Evolutionary conservation across 495 filamentous ascomycete species (phyloP).

Genomic region (Xylaria bambusicola): DNA sequence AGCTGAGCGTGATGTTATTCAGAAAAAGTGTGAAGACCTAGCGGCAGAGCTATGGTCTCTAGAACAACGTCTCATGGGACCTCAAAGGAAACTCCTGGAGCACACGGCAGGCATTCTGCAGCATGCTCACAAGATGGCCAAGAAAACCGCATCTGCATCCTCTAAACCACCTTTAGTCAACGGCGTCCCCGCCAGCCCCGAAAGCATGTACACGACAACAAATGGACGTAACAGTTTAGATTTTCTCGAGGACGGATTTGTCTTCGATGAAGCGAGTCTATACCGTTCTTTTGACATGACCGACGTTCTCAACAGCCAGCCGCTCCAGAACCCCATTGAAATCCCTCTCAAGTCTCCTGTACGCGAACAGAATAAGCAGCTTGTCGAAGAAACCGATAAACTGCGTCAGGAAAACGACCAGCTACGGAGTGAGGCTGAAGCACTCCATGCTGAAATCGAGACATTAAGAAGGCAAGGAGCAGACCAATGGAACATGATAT

Average conservation of each 20-base stretch:
- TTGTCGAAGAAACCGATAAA: slow-evolving; percentile 44
- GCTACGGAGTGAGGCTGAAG: slow-evolving; percentile 40
- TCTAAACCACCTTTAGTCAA: slow-evolving; percentile 49
- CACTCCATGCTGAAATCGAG: slow-evolving; percentile 33
- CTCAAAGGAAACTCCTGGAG: slow-evolving; percentile 73
- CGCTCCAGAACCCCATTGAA: slow-evolving; percentile 41
- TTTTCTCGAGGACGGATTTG: slow-evolving; percentile 48
- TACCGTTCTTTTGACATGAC: slow-evolving; percentile 72
- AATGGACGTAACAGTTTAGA: slow-evolving; percentile 55
- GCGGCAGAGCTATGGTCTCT: slow-evolving; percentile 75
- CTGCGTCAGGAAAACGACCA: slow-evolving; percentile 43
- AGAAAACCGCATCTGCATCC: slow-evolving; percentile 27
- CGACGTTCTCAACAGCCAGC: slow-evolving; percentile 46
- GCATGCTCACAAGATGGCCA: slow-evolving; percentile 70
- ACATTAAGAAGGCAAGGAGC: slow-evolving; percentile 31
- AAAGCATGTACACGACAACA: slow-evolving; percentile 64
- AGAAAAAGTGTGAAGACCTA: slow-evolving; percentile 82
- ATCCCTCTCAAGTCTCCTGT: slow-evolving; percentile 49
- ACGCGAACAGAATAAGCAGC: slow-evolving; percentile 45
- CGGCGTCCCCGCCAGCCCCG: slow-evolving; percentile 65
- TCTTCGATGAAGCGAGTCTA: slow-evolving; percentile 79
- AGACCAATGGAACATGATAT: slow-evolving; percentile 42
- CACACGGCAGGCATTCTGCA: slow-evolving; percentile 92
- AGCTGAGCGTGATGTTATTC: slow-evolving; percentile 71
- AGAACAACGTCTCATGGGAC: slow-evolving; percentile 69